Base-by-base conservation (phyloP, 1,139 yeast genomes). In the Debaryomyces psychrophilus region DNA sequence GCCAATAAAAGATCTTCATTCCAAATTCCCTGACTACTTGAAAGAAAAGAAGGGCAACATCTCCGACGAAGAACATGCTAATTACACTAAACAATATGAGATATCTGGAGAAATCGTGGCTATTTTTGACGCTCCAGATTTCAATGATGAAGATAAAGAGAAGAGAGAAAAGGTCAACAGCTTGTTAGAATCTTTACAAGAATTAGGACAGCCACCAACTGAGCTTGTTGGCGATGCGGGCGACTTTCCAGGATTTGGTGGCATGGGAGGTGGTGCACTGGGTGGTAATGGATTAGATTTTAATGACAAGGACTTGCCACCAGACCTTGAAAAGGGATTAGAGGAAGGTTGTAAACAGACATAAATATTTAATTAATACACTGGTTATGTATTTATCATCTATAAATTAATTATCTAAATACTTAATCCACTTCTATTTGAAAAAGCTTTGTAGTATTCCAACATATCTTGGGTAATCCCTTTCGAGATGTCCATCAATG, bases 391-490 rank as follows among this genome's bases (percentile, higher is more conserved):
- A 40, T 31, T 20, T 28, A 23, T 36, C 12, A 28, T n/a, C 23
- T 23, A 15, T 25, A 26, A 38, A 38, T 36, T 17, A 23, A 22
- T 34, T 26, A 37, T 17, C 50, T 57, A 67, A 37, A 67, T 49
- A 52, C 53, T 62, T 42, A 73, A 59, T 8, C 78, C 77, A 44
- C 72, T 61, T 53, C 71, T 61, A n/a, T 53, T 50, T 5, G 89
- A 83, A 70, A 90, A 92, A 4, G 73, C 79, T 53, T 73, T 71
- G 61, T 88, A 93, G 54, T 89, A 90, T 3, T 76, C 79, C 37
- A 90, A 62, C 97, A 92, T 90, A 28, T 88, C 96, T 20, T 72
- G 71, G 0, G 97, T 90, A 40, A 93, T 93, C 28, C 93, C 93
- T 59, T 77, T 79, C 11, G 92, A 79, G 22, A 90, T 77, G 0